Evolutionary conservation across 345 rosid species (phyloP).

Genomic region (Lepidium africanum): DNA sequence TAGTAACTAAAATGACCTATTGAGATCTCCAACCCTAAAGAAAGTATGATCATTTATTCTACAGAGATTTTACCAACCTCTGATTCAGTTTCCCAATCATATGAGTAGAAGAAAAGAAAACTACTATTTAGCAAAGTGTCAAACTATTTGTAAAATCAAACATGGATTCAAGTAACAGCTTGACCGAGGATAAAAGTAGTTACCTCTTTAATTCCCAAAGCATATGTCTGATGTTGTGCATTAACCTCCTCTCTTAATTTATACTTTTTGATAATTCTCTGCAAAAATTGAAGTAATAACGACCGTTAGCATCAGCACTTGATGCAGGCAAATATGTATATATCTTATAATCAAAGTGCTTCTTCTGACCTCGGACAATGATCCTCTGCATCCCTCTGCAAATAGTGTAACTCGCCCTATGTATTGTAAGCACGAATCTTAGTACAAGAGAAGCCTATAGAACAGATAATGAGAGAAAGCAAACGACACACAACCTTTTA

Average conservation of each 20-base stretch:
- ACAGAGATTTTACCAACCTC: not conserved
- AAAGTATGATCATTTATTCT: not conserved
- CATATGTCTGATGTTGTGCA: slow-evolving; percentile 95
- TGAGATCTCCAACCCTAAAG: not conserved
- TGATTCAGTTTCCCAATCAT: not conserved
- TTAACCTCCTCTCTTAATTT: slow-evolving; percentile 66
- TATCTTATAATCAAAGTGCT: not conserved
- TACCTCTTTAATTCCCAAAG: slow-evolving; percentile 96
- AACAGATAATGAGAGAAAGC: not conserved
- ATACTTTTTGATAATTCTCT: slow-evolving; percentile 64
- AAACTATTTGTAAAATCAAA: not conserved
- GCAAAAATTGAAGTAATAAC: slow-evolving; percentile 13
- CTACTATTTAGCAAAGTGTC: not conserved
- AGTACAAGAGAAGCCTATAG: not conserved
- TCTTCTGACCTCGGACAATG: slow-evolving; percentile 81
- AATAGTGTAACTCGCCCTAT: slow-evolving; percentile 72
- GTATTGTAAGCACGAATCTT: slow-evolving; percentile 13
- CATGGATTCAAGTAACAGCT: not conserved
- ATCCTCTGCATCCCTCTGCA: slow-evolving; percentile 98
- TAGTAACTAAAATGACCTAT: not conserved
- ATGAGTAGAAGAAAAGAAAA: not conserved
- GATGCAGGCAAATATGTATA: not conserved
- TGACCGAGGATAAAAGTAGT: not conserved
- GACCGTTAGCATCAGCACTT: slow-evolving; percentile 8
- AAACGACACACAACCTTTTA: slow-evolving; percentile 52